Base-by-base conservation (phyloP, 257 asterid genomes). In the Capsicum pubescens region DNA sequence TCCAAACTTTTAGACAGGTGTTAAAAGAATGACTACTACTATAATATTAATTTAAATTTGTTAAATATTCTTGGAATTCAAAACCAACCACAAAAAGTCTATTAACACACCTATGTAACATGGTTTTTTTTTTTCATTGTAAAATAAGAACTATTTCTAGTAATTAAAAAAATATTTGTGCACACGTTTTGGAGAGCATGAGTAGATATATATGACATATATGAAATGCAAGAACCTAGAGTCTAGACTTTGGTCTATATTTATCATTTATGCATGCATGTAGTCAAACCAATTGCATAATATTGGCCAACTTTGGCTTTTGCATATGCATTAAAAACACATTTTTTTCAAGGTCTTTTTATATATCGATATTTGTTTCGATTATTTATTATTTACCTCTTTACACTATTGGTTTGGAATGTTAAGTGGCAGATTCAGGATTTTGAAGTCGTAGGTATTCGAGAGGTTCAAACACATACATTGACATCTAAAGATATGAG, bases 271-370 rank as follows among this genome's bases (percentile, higher is more conserved):
- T 70, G 56, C 5, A 39, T 39, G 42, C 42, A 39, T 17, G 52
- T 46, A 1, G 61, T 50, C 63, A 76, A 50, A 7, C 14, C 21
- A 76, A 12, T 21, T 76, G 61, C 63, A 76, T 13, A 21, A 48
- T 19, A 50, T 74, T 48, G 81, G 21, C 61, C 19, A 52, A 76
- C 81, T 76, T 76, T 52, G 52, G 63, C 5, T 74, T 52, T 76
- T 76, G 81, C 60, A 48, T 44, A 71, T 46, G 58, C 79, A 71
- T 16, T 44, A 44, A 46, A 71, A 76, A 52, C 48, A 52, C 46
- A 76, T 21, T 21, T 74, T 21, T 76, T 13, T 14, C 19, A 42
- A 4, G 56, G 1, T 11, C 3, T 26, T 68, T 72, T 1, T 9
- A 16, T 36, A 36, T 36, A 69, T 42, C 1, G 7, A 57, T 19